Evolutionary conservation across 192 early-diverging fungal genomes (phyloP).

Genomic region (Podochytrium sp.): DNA sequence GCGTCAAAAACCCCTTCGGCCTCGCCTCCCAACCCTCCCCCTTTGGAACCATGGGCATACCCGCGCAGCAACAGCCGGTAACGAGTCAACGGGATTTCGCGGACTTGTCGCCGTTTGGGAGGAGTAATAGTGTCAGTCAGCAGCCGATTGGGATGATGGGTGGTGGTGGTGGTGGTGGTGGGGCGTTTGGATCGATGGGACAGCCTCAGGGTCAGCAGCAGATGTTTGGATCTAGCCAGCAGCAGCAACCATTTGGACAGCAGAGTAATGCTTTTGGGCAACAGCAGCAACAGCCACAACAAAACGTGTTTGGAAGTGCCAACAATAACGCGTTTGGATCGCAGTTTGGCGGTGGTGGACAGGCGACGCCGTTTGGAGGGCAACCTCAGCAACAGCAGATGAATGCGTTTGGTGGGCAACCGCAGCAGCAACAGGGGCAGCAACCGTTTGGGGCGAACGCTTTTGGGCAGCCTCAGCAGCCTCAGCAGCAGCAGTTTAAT

Average conservation of each 20-base stretch:
- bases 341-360: too few species aligned
- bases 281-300: too few species aligned
- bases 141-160: neutral
- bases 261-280: conserved; percentile 3
- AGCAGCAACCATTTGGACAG: conserved; percentile 5
- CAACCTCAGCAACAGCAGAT: neutral
- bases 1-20: conserved; percentile 20
- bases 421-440: conserved; percentile 10
- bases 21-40: neutral
- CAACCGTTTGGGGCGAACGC: conserved; percentile 21
- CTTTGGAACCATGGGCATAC: conserved; percentile 8
- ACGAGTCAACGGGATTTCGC: neutral
- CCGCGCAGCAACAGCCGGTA: neutral
- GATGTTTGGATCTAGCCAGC: neutral
- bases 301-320: too few species aligned
- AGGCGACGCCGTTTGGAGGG: neutral
- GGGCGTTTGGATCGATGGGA: neutral
- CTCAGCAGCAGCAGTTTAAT: conserved; percentile 28
- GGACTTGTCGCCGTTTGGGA: neutral
- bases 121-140: too few species aligned
- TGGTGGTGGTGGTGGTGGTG: too few species aligned
- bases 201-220: neutral
- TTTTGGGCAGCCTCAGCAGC: neutral
- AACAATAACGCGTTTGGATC: too few species aligned
- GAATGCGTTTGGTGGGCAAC: neutral